Evolutionary conservation across 305 asterid species (phyloP).

Genomic region (Solanum chacoense): DNA sequence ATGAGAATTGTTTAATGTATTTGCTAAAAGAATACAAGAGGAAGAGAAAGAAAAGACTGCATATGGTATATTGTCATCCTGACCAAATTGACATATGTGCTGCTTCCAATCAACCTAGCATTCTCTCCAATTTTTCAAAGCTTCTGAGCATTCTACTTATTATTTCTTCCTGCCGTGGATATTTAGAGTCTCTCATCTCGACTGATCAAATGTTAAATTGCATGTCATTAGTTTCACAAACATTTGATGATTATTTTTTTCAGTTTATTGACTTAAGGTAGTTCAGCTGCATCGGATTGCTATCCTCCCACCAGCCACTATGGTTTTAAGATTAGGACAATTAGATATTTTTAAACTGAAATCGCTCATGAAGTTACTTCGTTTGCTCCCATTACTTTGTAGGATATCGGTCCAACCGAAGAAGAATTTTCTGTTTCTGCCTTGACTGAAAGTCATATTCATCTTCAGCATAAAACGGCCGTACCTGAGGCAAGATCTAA

Average conservation of each 20-base stretch:
- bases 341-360: background rate
- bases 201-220: background rate
- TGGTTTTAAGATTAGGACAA: background rate
- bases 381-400: slow-evolving; percentile 19
- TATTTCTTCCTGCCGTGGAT: background rate
- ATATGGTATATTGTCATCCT: background rate
- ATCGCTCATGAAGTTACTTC: background rate
- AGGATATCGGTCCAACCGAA: slow-evolving; percentile 34
- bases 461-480: slow-evolving; percentile 29
- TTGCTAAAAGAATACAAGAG: background rate
- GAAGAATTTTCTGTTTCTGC: slow-evolving; percentile 30
- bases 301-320: background rate
- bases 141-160: background rate
- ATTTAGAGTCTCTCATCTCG: background rate
- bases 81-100: background rate
- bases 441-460: slow-evolving; percentile 31
- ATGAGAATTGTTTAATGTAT: background rate
- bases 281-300: background rate
- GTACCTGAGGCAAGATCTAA: slow-evolving; percentile 28
- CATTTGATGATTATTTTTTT: background rate
- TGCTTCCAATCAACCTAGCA: background rate
- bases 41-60: background rate
- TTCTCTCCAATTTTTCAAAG: background rate
- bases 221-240: background rate
- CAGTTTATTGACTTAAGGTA: background rate